Evolutionary conservation across 257 asterid genomes (phyloP).

Genomic region (Primulina tabacum): DNA sequence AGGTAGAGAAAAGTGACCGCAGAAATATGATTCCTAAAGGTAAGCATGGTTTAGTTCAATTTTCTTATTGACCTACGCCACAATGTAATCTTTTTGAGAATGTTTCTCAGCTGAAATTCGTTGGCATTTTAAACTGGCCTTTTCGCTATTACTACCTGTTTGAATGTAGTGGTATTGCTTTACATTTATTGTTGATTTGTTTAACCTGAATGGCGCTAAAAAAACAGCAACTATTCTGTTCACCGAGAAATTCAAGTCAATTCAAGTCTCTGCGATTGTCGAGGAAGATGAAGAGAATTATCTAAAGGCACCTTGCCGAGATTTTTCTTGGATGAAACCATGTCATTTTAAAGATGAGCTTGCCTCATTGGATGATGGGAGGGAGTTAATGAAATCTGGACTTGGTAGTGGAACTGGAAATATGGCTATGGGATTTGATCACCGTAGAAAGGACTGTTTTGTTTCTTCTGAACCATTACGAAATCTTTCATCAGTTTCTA

Average conservation of each 20-base stretch:
- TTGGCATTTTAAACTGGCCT: not conserved
- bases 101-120: constrained; percentile 11
- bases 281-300: constrained; percentile 92
- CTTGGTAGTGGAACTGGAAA: constrained; percentile 39
- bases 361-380: constrained; percentile 35
- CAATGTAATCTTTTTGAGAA: constrained; percentile 1
- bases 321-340: constrained; percentile 52
- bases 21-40: constrained; percentile 66
- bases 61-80: constrained; percentile 4
- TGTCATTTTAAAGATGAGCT: constrained; percentile 39
- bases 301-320: constrained; percentile 63
- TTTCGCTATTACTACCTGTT: constrained; percentile 13
- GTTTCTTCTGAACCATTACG: constrained; percentile 69
- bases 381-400: constrained; percentile 42
- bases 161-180: constrained; percentile 15
- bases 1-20: constrained; percentile 63
- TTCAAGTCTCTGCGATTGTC: constrained; percentile 51
- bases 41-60: constrained; percentile 30
- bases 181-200: constrained; percentile 16
- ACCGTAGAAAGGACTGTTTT: constrained; percentile 50
- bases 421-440: constrained; percentile 32
- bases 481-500: constrained; percentile 33
- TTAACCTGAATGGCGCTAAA: constrained; percentile 19
- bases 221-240: constrained; percentile 20
- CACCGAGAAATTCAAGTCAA: constrained; percentile 63